Evolutionary conservation across 441 rosid species (phyloP).

Genomic region (Corymbia citriodora): DNA sequence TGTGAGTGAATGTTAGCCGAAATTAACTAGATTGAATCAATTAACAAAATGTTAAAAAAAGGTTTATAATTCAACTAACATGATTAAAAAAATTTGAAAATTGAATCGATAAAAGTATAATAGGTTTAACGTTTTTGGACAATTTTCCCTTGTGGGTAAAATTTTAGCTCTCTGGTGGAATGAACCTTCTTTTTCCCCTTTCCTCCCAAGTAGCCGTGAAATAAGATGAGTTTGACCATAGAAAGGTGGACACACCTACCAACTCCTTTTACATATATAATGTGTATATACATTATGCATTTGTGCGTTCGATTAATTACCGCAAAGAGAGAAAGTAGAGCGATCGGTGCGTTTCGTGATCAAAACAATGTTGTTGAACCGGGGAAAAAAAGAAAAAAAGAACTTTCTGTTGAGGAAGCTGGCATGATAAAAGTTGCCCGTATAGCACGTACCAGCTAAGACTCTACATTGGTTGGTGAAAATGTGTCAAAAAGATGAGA

Average conservation of each 20-base stretch:
- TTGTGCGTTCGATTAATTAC: background rate
- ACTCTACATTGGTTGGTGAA: background rate
- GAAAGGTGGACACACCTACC: background rate
- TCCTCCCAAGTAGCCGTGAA: background rate
- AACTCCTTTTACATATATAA: background rate
- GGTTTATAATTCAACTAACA: rapidly evolving
- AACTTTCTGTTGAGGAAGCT: background rate
- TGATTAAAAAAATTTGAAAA: no score
- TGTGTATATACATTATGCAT: background rate
- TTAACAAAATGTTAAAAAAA: no score
- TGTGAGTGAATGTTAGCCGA: rapidly evolving
- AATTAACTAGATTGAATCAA: no score
- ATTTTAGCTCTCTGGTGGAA: background rate
- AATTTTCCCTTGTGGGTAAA: background rate
- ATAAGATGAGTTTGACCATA: background rate
- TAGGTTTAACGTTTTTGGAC: no score
- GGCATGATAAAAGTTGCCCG: background rate
- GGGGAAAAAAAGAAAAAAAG: background rate
- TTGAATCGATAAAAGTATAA: rapidly evolving
- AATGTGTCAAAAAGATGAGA: background rate
- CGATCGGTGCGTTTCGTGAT: rapidly evolving
- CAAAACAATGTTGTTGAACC: background rate
- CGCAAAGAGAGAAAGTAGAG: background rate
- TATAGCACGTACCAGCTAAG: background rate
- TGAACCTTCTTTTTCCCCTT: background rate